A percentile compares a stretch with the other conserved stretches of the same genome.
phyloP scores from a whole-genome alignment of 441 rosid species.

The Adansonia rubrostipa region DNA sequence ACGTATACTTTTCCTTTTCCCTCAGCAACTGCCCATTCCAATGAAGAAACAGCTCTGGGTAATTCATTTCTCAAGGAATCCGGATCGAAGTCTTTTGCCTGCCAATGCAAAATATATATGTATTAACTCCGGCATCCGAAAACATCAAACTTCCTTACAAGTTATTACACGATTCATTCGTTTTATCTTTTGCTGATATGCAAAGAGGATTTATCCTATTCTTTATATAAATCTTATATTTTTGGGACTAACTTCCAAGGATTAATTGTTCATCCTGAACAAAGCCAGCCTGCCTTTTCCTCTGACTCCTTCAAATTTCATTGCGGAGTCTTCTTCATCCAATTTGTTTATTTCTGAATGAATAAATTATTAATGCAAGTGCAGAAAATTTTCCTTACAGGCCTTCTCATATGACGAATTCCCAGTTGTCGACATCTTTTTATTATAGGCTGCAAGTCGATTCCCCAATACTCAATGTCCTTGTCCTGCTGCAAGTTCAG shows the following conservation, averaged over 20 bases:
- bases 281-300: constrained; percentile 2
- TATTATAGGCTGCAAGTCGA: constrained; percentile 62
- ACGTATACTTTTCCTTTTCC: constrained; percentile 79
- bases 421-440: constrained; percentile 59
- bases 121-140: not conserved
- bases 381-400: constrained; percentile 56
- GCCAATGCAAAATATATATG: constrained; percentile 13
- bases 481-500: constrained; percentile 88
- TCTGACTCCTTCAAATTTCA: not conserved
- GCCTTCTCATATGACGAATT: constrained; percentile 80
- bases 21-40: constrained; percentile 82
- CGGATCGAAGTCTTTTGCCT: constrained; percentile 91
- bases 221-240: not conserved
- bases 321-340: not conserved
- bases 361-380: not conserved
- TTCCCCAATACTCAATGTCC: constrained; percentile 82
- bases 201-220: not conserved
- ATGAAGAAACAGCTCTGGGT: constrained; percentile 77
- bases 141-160: not conserved
- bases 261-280: not conserved
- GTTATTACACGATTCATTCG: not conserved
- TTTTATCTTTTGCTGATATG: not conserved
- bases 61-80: constrained; percentile 77
- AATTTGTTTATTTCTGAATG: not conserved
- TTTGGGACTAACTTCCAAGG: not conserved